These are phyloP conservation scores for Candida koratica DNA, from an alignment of 805 yeast genomes.

Conservation along the genomic window DNA sequence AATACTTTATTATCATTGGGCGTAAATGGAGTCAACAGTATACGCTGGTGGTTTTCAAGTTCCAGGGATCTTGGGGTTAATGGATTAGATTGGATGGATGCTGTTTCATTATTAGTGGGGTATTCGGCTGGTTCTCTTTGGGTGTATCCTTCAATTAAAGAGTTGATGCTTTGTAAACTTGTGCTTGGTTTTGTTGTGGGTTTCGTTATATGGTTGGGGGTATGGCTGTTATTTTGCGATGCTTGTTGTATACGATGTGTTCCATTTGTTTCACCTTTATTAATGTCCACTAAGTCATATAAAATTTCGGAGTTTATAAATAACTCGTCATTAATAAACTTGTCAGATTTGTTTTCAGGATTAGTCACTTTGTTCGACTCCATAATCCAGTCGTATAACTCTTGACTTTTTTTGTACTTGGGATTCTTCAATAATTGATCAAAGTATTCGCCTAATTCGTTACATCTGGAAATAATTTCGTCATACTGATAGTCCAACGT, in stretches of 20 bases:
- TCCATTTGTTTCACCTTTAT: no score
- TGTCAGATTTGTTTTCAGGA: conserved; percentile 16
- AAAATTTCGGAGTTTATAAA: conserved; percentile 21
- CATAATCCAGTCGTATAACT: conserved; percentile 18
- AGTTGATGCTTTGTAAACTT: conserved; percentile 23
- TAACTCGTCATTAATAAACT: conserved; percentile 19
- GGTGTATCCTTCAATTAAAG: conserved; percentile 5
- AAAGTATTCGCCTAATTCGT: conserved; percentile 25
- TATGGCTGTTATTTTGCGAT: conserved; percentile 24
- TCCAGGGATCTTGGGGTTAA: conserved; percentile 2
- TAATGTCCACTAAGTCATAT: conserved; percentile 11
- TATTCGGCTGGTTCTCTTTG: not conserved
- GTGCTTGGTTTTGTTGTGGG: conserved; percentile 3
- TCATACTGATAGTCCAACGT: conserved; percentile 16
- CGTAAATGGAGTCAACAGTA: conserved; percentile 11
- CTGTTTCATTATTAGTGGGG: not conserved
- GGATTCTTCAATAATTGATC: conserved; percentile 19
- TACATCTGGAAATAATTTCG: conserved; percentile 19
- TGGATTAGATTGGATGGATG: conserved; percentile 10
- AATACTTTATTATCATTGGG: conserved; percentile 1
- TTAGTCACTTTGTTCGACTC: conserved; percentile 8
- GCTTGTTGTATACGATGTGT: no score
- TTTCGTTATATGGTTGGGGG: not conserved
- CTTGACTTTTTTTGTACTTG: conserved; percentile 23
- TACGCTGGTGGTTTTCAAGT: not conserved